Conservation (phyloP, 371 early-diverging fungal species). For the Coemansia sp. region DNA sequence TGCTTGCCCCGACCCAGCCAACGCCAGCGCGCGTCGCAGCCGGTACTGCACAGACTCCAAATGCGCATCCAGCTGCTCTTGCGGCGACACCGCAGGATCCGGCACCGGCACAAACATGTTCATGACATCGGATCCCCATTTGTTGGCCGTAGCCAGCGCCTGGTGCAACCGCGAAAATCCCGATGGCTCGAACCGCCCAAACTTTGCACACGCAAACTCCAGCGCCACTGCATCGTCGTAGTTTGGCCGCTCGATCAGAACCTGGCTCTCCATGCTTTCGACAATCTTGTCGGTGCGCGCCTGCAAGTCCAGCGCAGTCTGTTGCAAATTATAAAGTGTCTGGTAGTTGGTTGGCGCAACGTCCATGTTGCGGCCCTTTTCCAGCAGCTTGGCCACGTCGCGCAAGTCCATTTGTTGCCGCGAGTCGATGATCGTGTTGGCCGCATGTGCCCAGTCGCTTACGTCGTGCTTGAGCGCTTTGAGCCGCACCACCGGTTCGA, state of each 20-base stretch:
- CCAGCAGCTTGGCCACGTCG: constrained; percentile 34
- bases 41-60: constrained; percentile 17
- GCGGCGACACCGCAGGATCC: not conserved
- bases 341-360: constrained; percentile 26
- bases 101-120: constrained; percentile 30
- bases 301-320: constrained; percentile 38
- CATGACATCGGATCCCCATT: constrained; percentile 28
- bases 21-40: constrained; percentile 12
- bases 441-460: constrained; percentile 27
- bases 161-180: constrained; percentile 13
- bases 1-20: not conserved
- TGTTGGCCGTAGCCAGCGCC: constrained; percentile 22
- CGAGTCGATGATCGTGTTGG: constrained; percentile 19
- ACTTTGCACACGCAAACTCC: constrained; percentile 12
- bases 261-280: constrained; percentile 20
- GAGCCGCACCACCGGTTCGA: constrained; percentile 17
- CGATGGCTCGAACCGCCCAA: constrained; percentile 37
- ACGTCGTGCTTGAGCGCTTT: constrained; percentile 1
- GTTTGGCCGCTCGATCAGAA: constrained; percentile 42
- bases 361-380: constrained; percentile 45
- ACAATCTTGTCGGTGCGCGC: constrained; percentile 25
- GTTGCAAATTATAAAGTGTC: constrained; percentile 25
- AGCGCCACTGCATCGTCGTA: constrained; percentile 26
- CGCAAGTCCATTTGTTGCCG: constrained; percentile 23
- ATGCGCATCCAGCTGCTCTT: constrained; percentile 1